Base-by-base conservation (phyloP, 805 yeast species). In the Candida gorgasii region DNA sequence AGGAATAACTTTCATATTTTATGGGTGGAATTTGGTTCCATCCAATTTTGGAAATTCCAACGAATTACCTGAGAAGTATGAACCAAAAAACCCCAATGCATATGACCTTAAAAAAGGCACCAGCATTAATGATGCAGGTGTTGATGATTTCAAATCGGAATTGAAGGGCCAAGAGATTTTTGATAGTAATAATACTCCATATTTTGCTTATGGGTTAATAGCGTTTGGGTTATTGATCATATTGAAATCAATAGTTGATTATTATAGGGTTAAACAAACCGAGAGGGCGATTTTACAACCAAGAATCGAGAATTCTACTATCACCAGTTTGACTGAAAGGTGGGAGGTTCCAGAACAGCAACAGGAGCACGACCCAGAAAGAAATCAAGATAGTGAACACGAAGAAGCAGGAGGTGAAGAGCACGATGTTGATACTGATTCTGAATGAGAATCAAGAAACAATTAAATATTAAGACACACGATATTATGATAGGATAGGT, bases 1-100 rank as follows among this genome's bases (percentile, higher is more conserved):
- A 44, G 98, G 98, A 2, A 58, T 86, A 46, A 89, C 96, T 0
- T 76, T 93, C 49, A 70, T 92, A 40, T 79, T 83, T 42, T 80
- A 82, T 50, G 96, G 73, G 7, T 65, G 57, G 54, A 56, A 56
- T 37, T 53, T 63, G 46, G 55, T 67, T 8, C 75, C 76, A 1
- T 53, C 68, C 6, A 70, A 69, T 50, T 62, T 59, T 44, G 76
- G 75, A 8, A 58, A 58, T 35, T 51, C 71, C 1, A 65, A 67
- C 40, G 47, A 54, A 32, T 46, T 63, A 27, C 74, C 75, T 2
- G 47, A 51, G 8, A 53, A 60, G 33, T 62, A 59, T 51, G 59
- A 54, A 40, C 72, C 72, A 1, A 52, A 52, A 15, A 55, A 66
- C 48, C 66, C 74, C 4, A 65, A 67, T 46, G 47, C 44, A 39